Base-by-base conservation (phyloP, 2,329 filamentous ascomycete genomes). In the Phialophora verrucosa region DNA sequence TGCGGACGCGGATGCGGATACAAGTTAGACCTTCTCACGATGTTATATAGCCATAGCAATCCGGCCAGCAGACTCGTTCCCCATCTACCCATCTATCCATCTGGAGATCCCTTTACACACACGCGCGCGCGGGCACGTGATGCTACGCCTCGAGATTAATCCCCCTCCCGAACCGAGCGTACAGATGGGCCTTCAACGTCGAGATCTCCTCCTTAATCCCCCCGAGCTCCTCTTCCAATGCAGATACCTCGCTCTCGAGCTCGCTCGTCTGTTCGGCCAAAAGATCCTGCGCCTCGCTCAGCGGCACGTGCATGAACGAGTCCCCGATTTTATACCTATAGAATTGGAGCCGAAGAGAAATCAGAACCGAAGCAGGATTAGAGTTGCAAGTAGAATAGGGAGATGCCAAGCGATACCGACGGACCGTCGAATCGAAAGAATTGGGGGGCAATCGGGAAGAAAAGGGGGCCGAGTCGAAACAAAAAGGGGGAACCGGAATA, bases 281-380 rank as follows among this genome's bases (percentile, higher is more conserved):
- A 80, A 98, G 86, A 72, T 94, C 89, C 76, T 97, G 92, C 2
- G 95, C 95, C 76, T 97, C 90, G 57, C 89, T 81, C 17, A 97
- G 85, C 8, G 91, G 89, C 60, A 99, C 81, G 66, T 92, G 91
- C 78, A 98, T 91, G 82, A 98, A 99, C 5, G 93, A 91, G 78
- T 98, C 95, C 71, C 95, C 95, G 65, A 99, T 92, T 81, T 96
- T 96, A 84, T 98, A 98, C 65, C 93, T 97, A 76, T 35, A 17
- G 31, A 53, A 35, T n/a, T 35, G n/a, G 14, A 35, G 7, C 29
- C 17, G 5, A 8, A 38, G 11, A n/a, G n/a, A n/a, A 14, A 12
- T 38, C 1, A 12, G 59, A 57, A 25, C 2, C 2, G 1, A 25
- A 55, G 14, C 61, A 53, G 23, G 49, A 49, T 20, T 25, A 7